Evolutionary conservation across 2,329 filamentous ascomycete species (phyloP).

Genomic region (Colletotrichum tabaci): DNA sequence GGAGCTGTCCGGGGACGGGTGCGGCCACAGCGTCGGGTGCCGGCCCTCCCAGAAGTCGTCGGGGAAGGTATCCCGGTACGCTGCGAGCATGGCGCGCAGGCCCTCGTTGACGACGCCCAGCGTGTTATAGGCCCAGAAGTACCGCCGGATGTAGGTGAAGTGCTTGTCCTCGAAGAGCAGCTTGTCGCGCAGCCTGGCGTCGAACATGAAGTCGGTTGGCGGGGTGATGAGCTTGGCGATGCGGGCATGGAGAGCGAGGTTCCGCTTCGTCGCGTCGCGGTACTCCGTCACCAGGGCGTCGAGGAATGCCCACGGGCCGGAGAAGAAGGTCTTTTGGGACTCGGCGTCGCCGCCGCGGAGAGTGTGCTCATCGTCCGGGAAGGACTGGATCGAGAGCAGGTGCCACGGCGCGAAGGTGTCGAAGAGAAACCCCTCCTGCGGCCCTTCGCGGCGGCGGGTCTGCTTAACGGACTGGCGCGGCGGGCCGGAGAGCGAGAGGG

Average conservation of each 20-base stretch:
- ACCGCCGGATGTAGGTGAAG: constrained; percentile 73
- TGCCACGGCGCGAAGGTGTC: constrained; percentile 74
- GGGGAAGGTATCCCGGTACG: constrained; percentile 71
- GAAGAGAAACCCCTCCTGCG: constrained; percentile 66
- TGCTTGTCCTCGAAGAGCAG: constrained; percentile 73
- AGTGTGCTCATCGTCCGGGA: constrained; percentile 71
- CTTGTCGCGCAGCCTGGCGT: constrained; percentile 68
- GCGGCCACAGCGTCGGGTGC: constrained; percentile 70
- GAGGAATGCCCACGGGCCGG: constrained; percentile 74
- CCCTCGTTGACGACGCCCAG: constrained; percentile 72
- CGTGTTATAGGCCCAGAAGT: constrained; percentile 75
- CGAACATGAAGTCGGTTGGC: constrained; percentile 72
- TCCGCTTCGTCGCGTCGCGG: constrained; percentile 71
- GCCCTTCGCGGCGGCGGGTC: constrained; percentile 62
- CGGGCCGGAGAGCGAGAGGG: constrained; percentile 68
- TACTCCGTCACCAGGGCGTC: constrained; percentile 72
- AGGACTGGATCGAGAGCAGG: constrained; percentile 71
- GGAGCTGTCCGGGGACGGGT: constrained; percentile 60
- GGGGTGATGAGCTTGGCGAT: constrained; percentile 74
- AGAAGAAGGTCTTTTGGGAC: constrained; percentile 66
- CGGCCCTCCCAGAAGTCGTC: constrained; percentile 71
- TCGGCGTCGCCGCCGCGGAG: constrained; percentile 69
- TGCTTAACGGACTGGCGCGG: constrained; percentile 65
- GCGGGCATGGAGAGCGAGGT: constrained; percentile 68
- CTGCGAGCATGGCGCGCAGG: constrained; percentile 70